Conservation (phyloP, 116 monocot genomes). For the Zostera marina region DNA sequence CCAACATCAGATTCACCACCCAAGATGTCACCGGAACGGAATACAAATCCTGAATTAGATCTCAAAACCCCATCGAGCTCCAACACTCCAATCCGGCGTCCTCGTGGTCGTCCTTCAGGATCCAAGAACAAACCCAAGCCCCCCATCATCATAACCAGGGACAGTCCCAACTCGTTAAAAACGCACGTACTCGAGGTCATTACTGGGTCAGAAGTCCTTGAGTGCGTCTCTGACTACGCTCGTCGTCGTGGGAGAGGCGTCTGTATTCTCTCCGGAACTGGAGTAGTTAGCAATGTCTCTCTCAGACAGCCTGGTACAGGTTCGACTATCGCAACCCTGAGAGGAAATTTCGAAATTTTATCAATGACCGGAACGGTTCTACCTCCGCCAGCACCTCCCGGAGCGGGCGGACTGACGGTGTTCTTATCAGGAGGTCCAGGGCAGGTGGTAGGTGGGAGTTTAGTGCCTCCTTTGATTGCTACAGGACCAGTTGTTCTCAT, state of each 20-base stretch:
- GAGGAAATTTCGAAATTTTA: conserved; percentile 44
- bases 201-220: conserved; percentile 49
- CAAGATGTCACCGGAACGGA: conserved; percentile 10
- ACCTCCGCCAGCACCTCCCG: conserved; percentile 41
- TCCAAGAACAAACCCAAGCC: conserved; percentile 68
- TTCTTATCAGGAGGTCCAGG: conserved; percentile 51
- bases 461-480: conserved; percentile 40
- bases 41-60: conserved; percentile 8
- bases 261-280: conserved; percentile 47
- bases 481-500: conserved; percentile 43
- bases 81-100: conserved; percentile 16
- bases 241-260: conserved; percentile 52
- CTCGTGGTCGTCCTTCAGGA: conserved; percentile 37
- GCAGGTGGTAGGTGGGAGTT: conserved; percentile 44
- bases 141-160: conserved; percentile 51
- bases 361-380: conserved; percentile 43
- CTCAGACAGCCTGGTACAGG: conserved; percentile 30
- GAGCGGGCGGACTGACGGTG: conserved; percentile 33
- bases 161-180: conserved; percentile 54
- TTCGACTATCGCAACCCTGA: conserved; percentile 29
- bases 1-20: conserved; percentile 3
- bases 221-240: conserved; percentile 47
- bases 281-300: conserved; percentile 42
- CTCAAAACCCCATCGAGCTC: conserved; percentile 13
- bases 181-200: conserved; percentile 58